Evolutionary conservation across 1,139 yeast genomes (phyloP), one percentile per base, ranked within the genome.

Genomic region (Candida sp.): DNA sequence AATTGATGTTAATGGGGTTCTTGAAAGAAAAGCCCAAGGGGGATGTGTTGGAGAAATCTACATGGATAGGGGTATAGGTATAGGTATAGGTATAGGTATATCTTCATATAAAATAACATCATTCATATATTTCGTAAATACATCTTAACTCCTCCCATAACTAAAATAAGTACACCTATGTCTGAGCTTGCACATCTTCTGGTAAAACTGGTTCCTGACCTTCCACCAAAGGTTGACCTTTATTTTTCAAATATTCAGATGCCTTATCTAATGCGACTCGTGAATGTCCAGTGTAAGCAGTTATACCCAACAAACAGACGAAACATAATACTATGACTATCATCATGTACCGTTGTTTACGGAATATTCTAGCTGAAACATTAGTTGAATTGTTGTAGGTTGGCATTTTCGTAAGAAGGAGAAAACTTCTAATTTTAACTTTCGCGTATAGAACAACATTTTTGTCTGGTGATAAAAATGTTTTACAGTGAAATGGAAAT

Each of bases 41-140:
- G 9, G 77, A 73, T 50, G 69, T 65, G 50, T 59, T 73, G 43
- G 78, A 73, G 51, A 73, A 71, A 49, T 66, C 71, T 23, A 56
- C 71, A 9, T 73, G 78, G 78, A 68, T 63, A 50, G 72, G 72
- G 29, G 59, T 70, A 21, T 68, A n/a, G n/a, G n/a, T n/a, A n/a
- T n/a, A n/a, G n/a, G n/a, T n/a, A n/a, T n/a, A n/a, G n/a, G n/a
- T n/a, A n/a, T n/a, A n/a, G n/a, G n/a, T n/a, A n/a, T n/a, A n/a
- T n/a, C n/a, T n/a, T n/a, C n/a, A n/a, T n/a, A n/a, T n/a, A n/a
- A n/a, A n/a, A n/a, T n/a, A n/a, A n/a, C n/a, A 25, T 25, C 9
- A 25, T 25, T 9, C 29, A 25, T 6, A 25, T 25, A 25, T 6
- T 6, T 25, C 29, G 9, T 25, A 25, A 25, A 25, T 25, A 6